Base-by-base conservation (phyloP, 148 eudicot species). In the Silene conica region DNA sequence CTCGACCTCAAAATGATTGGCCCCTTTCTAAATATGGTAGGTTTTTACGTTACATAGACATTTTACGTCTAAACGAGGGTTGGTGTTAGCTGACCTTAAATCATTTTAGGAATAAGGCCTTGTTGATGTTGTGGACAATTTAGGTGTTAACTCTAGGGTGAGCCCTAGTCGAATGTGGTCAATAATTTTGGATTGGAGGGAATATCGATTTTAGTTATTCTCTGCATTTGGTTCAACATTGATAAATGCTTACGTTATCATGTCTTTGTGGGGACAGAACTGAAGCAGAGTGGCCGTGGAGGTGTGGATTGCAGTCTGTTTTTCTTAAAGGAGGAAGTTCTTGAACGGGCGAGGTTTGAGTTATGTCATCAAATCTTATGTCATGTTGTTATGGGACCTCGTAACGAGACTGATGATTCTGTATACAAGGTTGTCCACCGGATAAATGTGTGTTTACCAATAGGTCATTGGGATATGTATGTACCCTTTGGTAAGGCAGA, bases 401-500 rank as follows among this genome's bases (percentile, higher is more conserved):
- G 15, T 77, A 41, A 45, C 48, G 63, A 41, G 31, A 54, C 3
- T 71, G 66, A 19, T 64, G 34, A 57, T 20, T 56, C 34, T n/a
- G 54, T 10, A 3, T 60, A 25, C 63, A 43, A 43, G 14, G 22
- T 16, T 48, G 43, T n/a, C 23, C 48, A 69, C 12, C 26, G 73
- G 60, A 69, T 26, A 45, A 68, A 16, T 12, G 26, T 20, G 10
- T 28, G 68, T 21, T 28, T 34, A 18, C 34, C 69, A 60, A 55
- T 54, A 38, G 67, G 56, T 19, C 52, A 66, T 23, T 46, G 38
- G 31, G 73, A 41, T 75, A 79, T 87, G 83, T 72, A 87, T 85
- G 90, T 74, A 70, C 79, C 74, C 62, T 45, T 72, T 75, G 77
- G 79, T 83, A 55, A 82, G 76, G 64, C 77, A 69, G 67, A 70